Evolutionary conservation across 2,329 filamentous ascomycete genomes (phyloP).

Genomic region (Epichloe gansuensis): DNA sequence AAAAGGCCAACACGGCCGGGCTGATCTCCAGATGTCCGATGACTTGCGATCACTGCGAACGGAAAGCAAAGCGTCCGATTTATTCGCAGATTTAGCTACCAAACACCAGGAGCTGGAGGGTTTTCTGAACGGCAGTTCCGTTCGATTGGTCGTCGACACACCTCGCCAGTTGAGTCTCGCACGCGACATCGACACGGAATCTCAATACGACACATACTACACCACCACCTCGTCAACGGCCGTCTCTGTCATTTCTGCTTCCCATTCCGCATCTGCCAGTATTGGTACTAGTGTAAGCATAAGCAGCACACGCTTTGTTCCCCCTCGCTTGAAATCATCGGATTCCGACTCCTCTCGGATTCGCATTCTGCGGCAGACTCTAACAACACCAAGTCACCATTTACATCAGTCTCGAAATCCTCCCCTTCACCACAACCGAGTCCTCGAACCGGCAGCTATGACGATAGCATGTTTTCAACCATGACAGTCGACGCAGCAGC

Average conservation of each 20-base stretch:
- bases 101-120: conserved; percentile 8
- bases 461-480: conserved; percentile 5
- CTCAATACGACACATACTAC: conserved; percentile 1
- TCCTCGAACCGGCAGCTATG: conserved; percentile 4
- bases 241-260: neutral
- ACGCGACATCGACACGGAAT: conserved; percentile 4
- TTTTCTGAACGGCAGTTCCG: conserved; percentile 4
- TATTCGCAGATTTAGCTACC: conserved; percentile 9
- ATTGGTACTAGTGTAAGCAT: neutral
- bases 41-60: neutral
- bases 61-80: conserved; percentile 6
- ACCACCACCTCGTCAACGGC: neutral
- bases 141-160: neutral
- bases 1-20: neutral
- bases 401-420: neutral
- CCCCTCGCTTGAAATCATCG: neutral
- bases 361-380: neutral
- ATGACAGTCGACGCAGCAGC: conserved; percentile 8
- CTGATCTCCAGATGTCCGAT: neutral
- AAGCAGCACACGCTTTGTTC: neutral
- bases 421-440: neutral
- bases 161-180: conserved; percentile 1
- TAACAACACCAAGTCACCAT: neutral
- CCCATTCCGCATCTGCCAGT: neutral
- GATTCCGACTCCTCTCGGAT: neutral